Conservation (phyloP, 2,329 filamentous ascomycete species). For the Scedosporium apiospermum region DNA sequence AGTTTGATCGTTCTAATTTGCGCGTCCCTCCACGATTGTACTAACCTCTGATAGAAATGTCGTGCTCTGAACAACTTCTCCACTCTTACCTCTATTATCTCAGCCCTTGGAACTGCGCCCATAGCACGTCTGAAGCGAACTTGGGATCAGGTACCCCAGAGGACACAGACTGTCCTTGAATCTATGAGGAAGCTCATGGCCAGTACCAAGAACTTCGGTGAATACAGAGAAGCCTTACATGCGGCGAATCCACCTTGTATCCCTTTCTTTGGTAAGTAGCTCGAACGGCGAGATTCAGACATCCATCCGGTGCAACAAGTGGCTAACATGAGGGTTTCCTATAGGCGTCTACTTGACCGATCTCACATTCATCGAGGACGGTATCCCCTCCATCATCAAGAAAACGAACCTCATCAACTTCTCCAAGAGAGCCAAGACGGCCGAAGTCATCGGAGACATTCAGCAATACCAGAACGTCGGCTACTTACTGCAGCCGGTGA, state of each 20-base stretch:
- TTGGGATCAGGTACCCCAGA: constrained; percentile 86
- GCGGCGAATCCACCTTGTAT: constrained; percentile 93
- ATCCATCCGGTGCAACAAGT: background rate
- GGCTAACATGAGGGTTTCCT: background rate
- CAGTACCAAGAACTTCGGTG: constrained; percentile 95
- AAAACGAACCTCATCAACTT: constrained; percentile 98
- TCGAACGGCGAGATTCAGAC: background rate
- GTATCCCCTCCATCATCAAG: constrained; percentile 92
- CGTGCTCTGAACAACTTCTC: constrained; percentile 92
- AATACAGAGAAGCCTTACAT: constrained; percentile 89
- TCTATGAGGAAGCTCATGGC: constrained; percentile 92
- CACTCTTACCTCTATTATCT: constrained; percentile 94
- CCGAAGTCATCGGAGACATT: constrained; percentile 95
- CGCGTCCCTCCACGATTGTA: background rate
- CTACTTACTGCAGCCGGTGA: constrained; percentile 83
- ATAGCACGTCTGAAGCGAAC: constrained; percentile 90
- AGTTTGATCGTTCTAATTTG: constrained; percentile 24
- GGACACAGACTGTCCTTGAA: constrained; percentile 72
- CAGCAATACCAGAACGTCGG: constrained; percentile 98
- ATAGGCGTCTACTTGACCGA: constrained; percentile 92
- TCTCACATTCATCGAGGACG: constrained; percentile 96
- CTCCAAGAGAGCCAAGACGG: constrained; percentile 94
- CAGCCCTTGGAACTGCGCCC: constrained; percentile 84
- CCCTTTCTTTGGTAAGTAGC: constrained; percentile 78
- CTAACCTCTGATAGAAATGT: constrained; percentile 60